Evolutionary conservation across 768 basidiomycete genomes (phyloP).

Genomic region (Ramaria rubella): DNA sequence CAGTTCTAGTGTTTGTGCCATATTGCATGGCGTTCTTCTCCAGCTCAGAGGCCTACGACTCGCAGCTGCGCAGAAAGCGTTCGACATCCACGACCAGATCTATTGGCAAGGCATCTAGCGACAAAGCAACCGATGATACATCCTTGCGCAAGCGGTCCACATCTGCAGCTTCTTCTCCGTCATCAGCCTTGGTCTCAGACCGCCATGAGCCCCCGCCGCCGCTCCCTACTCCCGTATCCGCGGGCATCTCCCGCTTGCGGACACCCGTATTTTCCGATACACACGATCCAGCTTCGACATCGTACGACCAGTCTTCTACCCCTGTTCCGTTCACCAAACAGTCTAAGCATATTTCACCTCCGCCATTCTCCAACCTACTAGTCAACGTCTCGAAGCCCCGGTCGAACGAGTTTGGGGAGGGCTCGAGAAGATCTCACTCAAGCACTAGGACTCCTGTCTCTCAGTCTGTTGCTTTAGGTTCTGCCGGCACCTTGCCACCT

Average conservation of each 20-base stretch:
- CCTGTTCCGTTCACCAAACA: constrained; percentile 4
- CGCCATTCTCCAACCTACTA: constrained; percentile 6
- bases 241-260: not conserved
- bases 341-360: constrained; percentile 2
- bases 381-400: not conserved
- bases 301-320: constrained; percentile 4
- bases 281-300: not conserved
- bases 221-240: constrained; percentile 1
- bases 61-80: constrained; percentile 4
- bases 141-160: not conserved
- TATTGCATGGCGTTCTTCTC: constrained; percentile 7
- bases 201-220: not conserved
- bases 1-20: not conserved
- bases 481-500: no score
- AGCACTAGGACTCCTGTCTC: no score
- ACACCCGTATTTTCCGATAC: not conserved
- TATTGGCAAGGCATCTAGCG: not conserved
- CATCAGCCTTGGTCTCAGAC: not conserved
- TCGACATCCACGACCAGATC: constrained; percentile 1
- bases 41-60: not conserved
- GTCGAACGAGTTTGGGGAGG: not conserved
- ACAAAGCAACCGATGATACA: not conserved
- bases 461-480: no score
- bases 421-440: not conserved
- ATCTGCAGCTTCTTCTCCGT: not conserved